Conservation (phyloP, 2,329 filamentous ascomycete species). For the Fusarium zealandicum region DNA sequence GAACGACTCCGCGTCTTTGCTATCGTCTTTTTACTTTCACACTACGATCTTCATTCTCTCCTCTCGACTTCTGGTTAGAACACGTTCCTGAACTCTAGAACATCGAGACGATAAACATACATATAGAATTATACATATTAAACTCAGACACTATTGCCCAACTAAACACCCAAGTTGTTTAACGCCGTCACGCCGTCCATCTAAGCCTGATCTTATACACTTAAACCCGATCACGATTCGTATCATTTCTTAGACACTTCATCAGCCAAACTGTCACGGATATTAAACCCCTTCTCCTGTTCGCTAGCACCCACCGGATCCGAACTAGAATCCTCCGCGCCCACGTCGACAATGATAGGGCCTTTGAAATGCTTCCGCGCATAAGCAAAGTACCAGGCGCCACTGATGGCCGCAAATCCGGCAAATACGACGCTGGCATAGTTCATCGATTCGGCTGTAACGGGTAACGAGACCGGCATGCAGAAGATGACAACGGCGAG, state of each 20-base stretch:
- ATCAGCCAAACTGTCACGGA: constrained; percentile 23
- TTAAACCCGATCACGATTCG: background rate
- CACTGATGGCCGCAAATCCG: constrained; percentile 64
- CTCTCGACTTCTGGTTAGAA: too few relatives aligned
- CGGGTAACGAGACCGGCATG: constrained; percentile 70
- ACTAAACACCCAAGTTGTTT: too few relatives aligned
- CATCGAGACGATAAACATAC: too few relatives aligned
- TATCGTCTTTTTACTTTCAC: too few relatives aligned
- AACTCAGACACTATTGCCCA: too few relatives aligned
- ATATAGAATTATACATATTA: too few relatives aligned
- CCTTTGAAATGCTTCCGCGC: constrained; percentile 70
- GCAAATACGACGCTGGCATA: constrained; percentile 71
- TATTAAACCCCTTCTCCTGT: constrained; percentile 19
- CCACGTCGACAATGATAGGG: constrained; percentile 46
- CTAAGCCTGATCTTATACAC: background rate
- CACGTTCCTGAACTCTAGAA: too few relatives aligned
- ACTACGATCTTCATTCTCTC: too few relatives aligned
- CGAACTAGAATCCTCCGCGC: constrained; percentile 14
- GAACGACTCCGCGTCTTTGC: too few relatives aligned
- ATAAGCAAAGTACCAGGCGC: constrained; percentile 67
- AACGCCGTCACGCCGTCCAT: too few relatives aligned
- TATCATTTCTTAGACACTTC: constrained; percentile 16
- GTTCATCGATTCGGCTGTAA: constrained; percentile 66
- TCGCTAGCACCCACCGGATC: constrained; percentile 5
- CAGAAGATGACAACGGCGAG: constrained; percentile 78